A percentile compares a stretch with the other conserved stretches of the same genome.
These are phyloP conservation scores for Aspergillus pseudotamarii DNA, from an alignment of 2,329 filamentous ascomycete species.

Conservation along the genomic window DNA sequence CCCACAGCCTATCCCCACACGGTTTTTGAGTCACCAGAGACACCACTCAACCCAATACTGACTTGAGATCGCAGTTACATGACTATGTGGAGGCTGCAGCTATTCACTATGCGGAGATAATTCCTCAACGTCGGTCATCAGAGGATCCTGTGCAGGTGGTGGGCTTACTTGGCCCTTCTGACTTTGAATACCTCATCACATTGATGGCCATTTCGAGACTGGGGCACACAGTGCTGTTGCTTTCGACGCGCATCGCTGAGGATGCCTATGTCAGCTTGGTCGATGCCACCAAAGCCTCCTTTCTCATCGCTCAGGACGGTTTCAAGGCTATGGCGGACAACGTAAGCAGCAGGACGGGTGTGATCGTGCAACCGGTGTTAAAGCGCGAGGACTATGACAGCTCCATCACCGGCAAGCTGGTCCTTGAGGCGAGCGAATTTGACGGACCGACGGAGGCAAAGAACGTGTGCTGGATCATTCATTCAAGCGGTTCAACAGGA, in stretches of 20 bases:
- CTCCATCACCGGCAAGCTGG: neutral
- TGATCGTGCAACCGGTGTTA: slow-evolving; percentile 20
- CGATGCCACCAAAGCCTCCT: slow-evolving; percentile 23
- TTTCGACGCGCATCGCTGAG: slow-evolving; percentile 28
- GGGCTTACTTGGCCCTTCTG: slow-evolving; percentile 26
- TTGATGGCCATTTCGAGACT: slow-evolving; percentile 25
- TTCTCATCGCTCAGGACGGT: slow-evolving; percentile 22
- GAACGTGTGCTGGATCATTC: slow-evolving; percentile 49
- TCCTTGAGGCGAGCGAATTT: slow-evolving; percentile 17
- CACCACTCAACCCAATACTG: neutral
- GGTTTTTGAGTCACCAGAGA: neutral
- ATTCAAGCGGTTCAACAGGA: slow-evolving; percentile 61
- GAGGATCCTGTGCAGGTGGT: slow-evolving; percentile 26
- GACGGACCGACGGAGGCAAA: slow-evolving; percentile 30
- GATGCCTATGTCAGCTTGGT: slow-evolving; percentile 26
- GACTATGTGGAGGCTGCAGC: slow-evolving; percentile 22
- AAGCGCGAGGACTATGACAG: slow-evolving; percentile 9
- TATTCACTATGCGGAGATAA: slow-evolving; percentile 17
- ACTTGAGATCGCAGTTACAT: slow-evolving; percentile 15
- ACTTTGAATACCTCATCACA: slow-evolving; percentile 28
- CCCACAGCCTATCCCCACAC: neutral
- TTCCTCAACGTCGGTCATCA: slow-evolving; percentile 23
- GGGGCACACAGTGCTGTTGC: slow-evolving; percentile 27
- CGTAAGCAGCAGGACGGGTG: slow-evolving; percentile 21
- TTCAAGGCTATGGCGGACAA: slow-evolving; percentile 25